Conservation (phyloP, 495 filamentous ascomycete species). For the Podospora pseudoanserina region DNA sequence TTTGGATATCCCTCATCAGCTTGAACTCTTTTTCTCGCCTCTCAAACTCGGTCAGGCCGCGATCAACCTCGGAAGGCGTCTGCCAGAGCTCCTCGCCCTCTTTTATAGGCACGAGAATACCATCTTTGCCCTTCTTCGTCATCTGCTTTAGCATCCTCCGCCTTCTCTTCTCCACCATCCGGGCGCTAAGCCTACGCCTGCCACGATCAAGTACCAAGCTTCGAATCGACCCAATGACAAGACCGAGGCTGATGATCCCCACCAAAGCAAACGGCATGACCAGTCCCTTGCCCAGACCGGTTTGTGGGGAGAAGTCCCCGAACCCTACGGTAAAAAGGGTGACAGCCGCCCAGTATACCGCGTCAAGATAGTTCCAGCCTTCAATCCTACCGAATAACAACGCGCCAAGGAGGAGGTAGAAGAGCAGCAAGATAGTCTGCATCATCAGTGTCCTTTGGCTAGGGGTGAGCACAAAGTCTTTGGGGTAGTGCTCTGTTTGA, state of each 20-base stretch:
- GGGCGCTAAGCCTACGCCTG: constrained; percentile 62
- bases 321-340: constrained; percentile 84
- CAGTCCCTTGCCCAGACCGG: constrained; percentile 55
- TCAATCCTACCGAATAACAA: constrained; percentile 69
- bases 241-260: constrained; percentile 77
- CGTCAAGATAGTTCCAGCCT: constrained; percentile 73
- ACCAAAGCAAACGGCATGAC: constrained; percentile 77
- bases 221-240: constrained; percentile 79
- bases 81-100: constrained; percentile 13
- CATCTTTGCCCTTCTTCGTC: constrained; percentile 42
- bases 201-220: constrained; percentile 75
- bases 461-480: constrained; percentile 66
- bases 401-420: constrained; percentile 72
- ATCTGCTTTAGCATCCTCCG: constrained; percentile 52
- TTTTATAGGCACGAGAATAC: constrained; percentile 49
- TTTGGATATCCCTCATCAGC: constrained; percentile 78
- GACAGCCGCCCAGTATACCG: constrained; percentile 78
- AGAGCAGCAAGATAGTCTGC: constrained; percentile 74
- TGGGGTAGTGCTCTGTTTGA: constrained; percentile 57
- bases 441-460: constrained; percentile 83
- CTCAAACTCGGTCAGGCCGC: constrained; percentile 49
- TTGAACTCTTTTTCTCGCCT: constrained; percentile 70
- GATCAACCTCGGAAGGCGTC: neutral
- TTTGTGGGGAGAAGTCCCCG: constrained; percentile 62
- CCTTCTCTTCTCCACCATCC: constrained; percentile 68